Evolutionary conservation across 2,329 filamentous ascomycete genomes (phyloP), one percentile per base, ranked within the genome.

Genomic region (Botryotinia globosa): DNA sequence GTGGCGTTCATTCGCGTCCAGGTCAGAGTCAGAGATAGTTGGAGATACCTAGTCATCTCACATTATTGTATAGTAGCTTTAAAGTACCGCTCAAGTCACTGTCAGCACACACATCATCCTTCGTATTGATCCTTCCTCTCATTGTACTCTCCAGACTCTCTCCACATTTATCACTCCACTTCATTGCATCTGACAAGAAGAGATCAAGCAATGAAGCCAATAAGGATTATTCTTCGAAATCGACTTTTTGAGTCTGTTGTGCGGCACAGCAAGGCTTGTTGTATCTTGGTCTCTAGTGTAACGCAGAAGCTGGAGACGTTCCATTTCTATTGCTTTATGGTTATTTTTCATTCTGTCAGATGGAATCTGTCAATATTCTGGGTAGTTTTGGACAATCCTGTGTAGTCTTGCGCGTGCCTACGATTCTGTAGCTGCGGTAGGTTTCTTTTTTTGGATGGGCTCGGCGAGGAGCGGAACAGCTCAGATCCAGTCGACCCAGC

Each of bases 61-160:
- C 65, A 16, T 37, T 37, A 68, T 32, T 51, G 37, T 56, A 39
- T 34, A 71, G 59, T 58, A 66, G 51, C 70, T 37, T 68, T 9
- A 12, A 71, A 72, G 70, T 72, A 59, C 37, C 70, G 29, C 14
- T 18, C 29, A 32, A 59, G 51, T 48, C 62, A 72, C 32, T 34
- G 39, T 48, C 70, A 68, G 70, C 48, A 68, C 54, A 61, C 42
- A 39, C 51, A 56, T 61, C 34, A 54, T 51, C 9, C 48, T 72
- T 72, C 62, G 70, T 68, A 72, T 72, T 61, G 42, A 72, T 68
- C 51, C 63, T 68, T 68, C 54, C 25, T 72, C 20, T 68, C n/a
- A 42, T 61, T 59, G 42, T 39, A 37, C 48, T 39, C 34, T 29
- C 14, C 34, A 32, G 32, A 44, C 39, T 59, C 37, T 67, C 62